Evolutionary conservation across 1,284 basidiomycete species (phyloP).

Genomic region (Pseudozyma flocculosa): DNA sequence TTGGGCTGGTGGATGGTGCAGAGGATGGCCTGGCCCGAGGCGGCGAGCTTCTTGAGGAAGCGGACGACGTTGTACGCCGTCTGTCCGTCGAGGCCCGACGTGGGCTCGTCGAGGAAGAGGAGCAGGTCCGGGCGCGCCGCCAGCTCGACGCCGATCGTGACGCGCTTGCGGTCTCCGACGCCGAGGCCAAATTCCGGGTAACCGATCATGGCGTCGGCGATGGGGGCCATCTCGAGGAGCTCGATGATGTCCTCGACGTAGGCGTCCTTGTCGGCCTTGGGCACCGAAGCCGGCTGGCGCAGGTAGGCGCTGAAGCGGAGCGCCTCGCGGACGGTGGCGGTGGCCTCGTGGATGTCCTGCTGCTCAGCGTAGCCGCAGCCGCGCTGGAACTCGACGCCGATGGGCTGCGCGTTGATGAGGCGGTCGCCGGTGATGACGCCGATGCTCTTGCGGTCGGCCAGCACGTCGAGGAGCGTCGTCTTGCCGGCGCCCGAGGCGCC

Average conservation of each 20-base stretch:
- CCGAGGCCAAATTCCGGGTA: slow-evolving; percentile 62
- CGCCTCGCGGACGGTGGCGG: slow-evolving; percentile 79
- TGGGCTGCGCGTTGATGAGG: slow-evolving; percentile 72
- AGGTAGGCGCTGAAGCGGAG: slow-evolving; percentile 78
- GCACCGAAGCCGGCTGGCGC: slow-evolving; percentile 71
- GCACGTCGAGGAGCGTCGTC: slow-evolving; percentile 70
- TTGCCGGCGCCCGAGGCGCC: slow-evolving; percentile 73
- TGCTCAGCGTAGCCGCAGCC: slow-evolving; percentile 70
- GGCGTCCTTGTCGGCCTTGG: slow-evolving; percentile 72
- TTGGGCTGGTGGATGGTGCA: slow-evolving; percentile 41
- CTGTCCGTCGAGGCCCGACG: slow-evolving; percentile 31
- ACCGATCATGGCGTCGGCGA: slow-evolving; percentile 72
- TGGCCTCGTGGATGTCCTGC: slow-evolving; percentile 79
- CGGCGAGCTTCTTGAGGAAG: slow-evolving; percentile 37
- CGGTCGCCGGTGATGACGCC: slow-evolving; percentile 78
- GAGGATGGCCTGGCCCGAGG: slow-evolving; percentile 34
- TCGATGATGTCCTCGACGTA: slow-evolving; percentile 78
- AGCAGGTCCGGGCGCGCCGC: slow-evolving; percentile 32
- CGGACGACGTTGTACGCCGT: slow-evolving; percentile 33
- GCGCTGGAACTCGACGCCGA: slow-evolving; percentile 73
- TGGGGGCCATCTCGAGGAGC: slow-evolving; percentile 73
- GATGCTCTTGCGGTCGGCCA: slow-evolving; percentile 75
- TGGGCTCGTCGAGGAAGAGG: slow-evolving; percentile 62
- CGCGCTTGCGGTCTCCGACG: slow-evolving; percentile 70
- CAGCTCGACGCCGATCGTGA: slow-evolving; percentile 58